Percentiles rank a stretch among this genome's conserved stretches.
Evolutionary conservation across 208 protist genomes (phyloP).

Genomic region (Crithidia expoeki): DNA sequence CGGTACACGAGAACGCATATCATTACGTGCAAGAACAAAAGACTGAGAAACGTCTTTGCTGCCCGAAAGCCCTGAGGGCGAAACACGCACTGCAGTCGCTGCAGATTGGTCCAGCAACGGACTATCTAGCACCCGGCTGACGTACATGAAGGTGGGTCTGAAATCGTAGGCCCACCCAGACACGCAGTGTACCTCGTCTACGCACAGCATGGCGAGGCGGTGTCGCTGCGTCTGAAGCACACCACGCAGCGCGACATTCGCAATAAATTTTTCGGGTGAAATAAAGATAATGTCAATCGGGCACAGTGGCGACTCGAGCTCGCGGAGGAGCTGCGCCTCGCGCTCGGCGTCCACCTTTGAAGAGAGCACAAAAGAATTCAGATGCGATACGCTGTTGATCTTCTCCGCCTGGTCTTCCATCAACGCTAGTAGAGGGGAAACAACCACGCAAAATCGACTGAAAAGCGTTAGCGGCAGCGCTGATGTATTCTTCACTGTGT

Average conservation of each 20-base stretch:
- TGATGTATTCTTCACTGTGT: background rate
- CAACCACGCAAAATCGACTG: slow-evolving; percentile 81
- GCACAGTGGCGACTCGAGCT: slow-evolving; percentile 46
- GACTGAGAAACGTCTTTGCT: no score
- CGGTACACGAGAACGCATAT: slow-evolving; percentile 14
- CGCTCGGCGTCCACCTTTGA: slow-evolving; percentile 45
- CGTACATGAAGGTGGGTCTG: slow-evolving; percentile 82
- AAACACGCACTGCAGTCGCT: no score
- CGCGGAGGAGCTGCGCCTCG: slow-evolving; percentile 45
- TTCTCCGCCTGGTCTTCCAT: slow-evolving; percentile 95
- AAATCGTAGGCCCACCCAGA: slow-evolving; percentile 97
- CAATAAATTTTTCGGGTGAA: slow-evolving; percentile 81
- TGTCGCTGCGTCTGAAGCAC: slow-evolving; percentile 44
- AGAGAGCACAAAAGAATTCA: slow-evolving; percentile 63
- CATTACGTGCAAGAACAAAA: no score
- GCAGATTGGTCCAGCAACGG: slow-evolving; percentile 23
- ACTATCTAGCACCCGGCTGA: slow-evolving; percentile 58
- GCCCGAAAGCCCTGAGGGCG: no score
- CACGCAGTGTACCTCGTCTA: slow-evolving; percentile 98
- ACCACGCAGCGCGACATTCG: slow-evolving; percentile 47
- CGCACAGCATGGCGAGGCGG: slow-evolving; percentile 82
- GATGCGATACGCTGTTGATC: slow-evolving; percentile 36
- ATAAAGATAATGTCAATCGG: slow-evolving; percentile 86
- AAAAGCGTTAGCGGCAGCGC: slow-evolving; percentile 17
- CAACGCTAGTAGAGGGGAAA: slow-evolving; percentile 96